Percentiles rank a stretch among this genome's conserved stretches.
Evolutionary conservation across 768 basidiomycete genomes (phyloP).

Genomic region (Tylopilus intermedius): DNA sequence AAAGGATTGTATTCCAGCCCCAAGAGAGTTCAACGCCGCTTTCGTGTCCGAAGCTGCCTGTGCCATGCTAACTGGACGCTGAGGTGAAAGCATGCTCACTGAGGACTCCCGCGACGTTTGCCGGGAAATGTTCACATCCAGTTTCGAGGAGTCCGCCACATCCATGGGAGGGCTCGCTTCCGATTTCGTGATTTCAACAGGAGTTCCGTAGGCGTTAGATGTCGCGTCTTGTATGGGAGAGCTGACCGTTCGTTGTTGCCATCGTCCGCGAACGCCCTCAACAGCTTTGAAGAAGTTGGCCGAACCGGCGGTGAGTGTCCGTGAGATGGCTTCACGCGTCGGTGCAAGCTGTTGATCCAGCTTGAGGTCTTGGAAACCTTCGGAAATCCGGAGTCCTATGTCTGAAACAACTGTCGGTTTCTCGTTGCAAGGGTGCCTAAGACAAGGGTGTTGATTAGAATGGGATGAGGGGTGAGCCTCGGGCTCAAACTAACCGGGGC

Average conservation of each 20-base stretch:
- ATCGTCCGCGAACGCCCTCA: constrained; percentile 79
- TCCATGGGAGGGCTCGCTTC: constrained; percentile 20
- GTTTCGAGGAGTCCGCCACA: constrained; percentile 14
- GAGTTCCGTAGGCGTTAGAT: constrained; percentile 17
- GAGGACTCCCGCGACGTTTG: constrained; percentile 28
- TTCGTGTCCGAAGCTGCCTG: constrained; percentile 33
- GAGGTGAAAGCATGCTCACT: constrained; percentile 5
- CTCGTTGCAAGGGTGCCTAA: constrained; percentile 89
- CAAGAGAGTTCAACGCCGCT: constrained; percentile 36
- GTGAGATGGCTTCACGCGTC: constrained; percentile 81
- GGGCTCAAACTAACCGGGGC: constrained; percentile 54
- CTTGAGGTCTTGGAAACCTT: constrained; percentile 92
- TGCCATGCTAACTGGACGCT: constrained; percentile 26
- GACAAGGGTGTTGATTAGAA: not conserved
- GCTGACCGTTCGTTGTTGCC: constrained; percentile 42
- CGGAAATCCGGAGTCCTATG: constrained; percentile 84
- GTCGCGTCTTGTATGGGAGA: constrained; percentile 23
- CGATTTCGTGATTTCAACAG: constrained; percentile 28
- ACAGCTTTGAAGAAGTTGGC: constrained; percentile 84
- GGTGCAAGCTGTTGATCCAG: constrained; percentile 92
- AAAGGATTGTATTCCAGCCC: constrained; percentile 46
- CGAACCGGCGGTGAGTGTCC: constrained; percentile 69
- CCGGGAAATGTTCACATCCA: constrained; percentile 9
- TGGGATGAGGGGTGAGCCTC: not conserved
- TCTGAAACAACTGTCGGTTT: constrained; percentile 87